These are phyloP conservation scores for Graphiopsis chlorocephala DNA, from an alignment of 2,329 filamentous ascomycete genomes.

Conservation along the genomic window DNA sequence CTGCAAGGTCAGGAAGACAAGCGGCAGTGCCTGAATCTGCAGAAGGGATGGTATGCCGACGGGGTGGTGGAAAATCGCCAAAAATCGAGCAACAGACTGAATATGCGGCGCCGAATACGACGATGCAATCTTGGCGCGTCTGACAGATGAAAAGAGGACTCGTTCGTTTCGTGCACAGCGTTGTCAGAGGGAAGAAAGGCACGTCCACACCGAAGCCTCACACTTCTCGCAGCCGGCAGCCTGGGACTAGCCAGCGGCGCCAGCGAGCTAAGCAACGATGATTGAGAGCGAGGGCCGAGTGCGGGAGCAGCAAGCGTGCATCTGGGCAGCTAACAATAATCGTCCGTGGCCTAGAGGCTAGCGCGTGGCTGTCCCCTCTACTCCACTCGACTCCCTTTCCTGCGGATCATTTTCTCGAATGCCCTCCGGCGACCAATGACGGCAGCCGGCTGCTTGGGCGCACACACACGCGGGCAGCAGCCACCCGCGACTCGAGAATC, in stretches of 20 bases:
- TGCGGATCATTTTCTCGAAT: slow-evolving; percentile 13
- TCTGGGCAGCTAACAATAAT: slow-evolving; percentile 15
- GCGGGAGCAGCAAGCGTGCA: slow-evolving; percentile 16
- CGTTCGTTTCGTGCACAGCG: slow-evolving; percentile 6
- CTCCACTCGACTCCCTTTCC: slow-evolving; percentile 6
- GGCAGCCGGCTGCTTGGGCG: neutral
- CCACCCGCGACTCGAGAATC: slow-evolving; percentile 11
- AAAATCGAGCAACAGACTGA: neutral
- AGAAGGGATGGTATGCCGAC: slow-evolving; percentile 5
- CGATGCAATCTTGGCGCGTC: slow-evolving; percentile 16
- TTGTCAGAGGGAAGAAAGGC: slow-evolving; percentile 13
- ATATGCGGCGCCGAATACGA: slow-evolving; percentile 5
- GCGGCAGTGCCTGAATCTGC: slow-evolving; percentile 15
- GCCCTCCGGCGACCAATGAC: neutral
- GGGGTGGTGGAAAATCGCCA: neutral
- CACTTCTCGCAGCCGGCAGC: slow-evolving; percentile 15
- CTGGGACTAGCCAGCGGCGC: slow-evolving; percentile 15
- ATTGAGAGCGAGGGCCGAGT: slow-evolving; percentile 16
- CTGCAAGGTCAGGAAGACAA: slow-evolving; percentile 3
- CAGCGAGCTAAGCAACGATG: slow-evolving; percentile 17
- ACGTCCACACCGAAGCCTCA: slow-evolving; percentile 13
- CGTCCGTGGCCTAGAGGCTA: slow-evolving; percentile 12
- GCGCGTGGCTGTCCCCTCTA: slow-evolving; percentile 5
- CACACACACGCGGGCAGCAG: slow-evolving; percentile 3
- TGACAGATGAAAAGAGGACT: neutral